A percentile compares a stretch with the other conserved stretches of the same genome.
These are phyloP conservation scores for Coemansia sp. DNA, from an alignment of 192 early-diverging fungal genomes.

Conservation along the genomic window DNA sequence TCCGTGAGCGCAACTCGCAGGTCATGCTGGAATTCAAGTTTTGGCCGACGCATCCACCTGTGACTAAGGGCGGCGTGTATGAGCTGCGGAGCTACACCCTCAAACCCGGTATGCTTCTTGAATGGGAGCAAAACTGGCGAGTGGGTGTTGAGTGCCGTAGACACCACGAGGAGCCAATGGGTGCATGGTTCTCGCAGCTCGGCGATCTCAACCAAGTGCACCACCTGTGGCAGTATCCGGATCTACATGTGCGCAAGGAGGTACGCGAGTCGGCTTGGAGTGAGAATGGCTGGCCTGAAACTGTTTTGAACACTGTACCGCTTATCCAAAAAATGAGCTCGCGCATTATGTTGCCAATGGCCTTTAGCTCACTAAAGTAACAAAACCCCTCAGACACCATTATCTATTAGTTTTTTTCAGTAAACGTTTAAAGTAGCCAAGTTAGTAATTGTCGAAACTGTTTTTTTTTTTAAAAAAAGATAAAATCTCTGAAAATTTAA, in stretches of 20 bases:
- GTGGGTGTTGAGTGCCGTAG: constrained; percentile 83
- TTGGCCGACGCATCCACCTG: constrained; percentile 80
- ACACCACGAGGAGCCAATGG: constrained; percentile 88
- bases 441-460: neutral
- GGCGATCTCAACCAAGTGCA: constrained; percentile 86
- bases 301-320: constrained; percentile 86
- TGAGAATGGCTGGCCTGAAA: constrained; percentile 91
- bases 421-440: too few species aligned
- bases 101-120: constrained; percentile 83
- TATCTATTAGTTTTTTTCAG: too few species aligned
- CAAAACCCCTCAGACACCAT: neutral
- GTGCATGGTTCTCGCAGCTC: constrained; percentile 95
- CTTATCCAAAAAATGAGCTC: constrained; percentile 82
- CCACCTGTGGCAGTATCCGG: constrained; percentile 90
- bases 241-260: constrained; percentile 84
- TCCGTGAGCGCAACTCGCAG: constrained; percentile 74
- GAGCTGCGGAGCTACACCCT: constrained; percentile 87
- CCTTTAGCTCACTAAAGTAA: constrained; percentile 76
- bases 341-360: constrained; percentile 71
- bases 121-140: constrained; percentile 93
- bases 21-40: constrained; percentile 92
- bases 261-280: constrained; percentile 91
- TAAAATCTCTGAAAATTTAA: neutral
- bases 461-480: neutral
- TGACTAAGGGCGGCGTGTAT: constrained; percentile 79